A percentile compares a stretch with the other conserved stretches of the same genome.
Conservation (phyloP, 768 basidiomycete genomes). For the Leccinum obscurum region DNA sequence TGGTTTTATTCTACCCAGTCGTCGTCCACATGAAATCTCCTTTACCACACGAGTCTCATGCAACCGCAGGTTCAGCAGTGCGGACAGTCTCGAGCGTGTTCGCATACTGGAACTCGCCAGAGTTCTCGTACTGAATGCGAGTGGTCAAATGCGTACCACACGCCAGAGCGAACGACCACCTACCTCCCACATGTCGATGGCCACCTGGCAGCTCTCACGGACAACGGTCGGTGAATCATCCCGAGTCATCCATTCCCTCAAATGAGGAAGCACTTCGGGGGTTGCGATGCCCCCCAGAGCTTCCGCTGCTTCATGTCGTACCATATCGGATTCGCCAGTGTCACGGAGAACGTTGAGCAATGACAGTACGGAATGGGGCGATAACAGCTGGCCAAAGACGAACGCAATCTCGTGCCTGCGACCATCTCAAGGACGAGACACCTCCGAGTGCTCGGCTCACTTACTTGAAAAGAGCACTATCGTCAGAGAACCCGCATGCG, state of each 20-base stretch:
- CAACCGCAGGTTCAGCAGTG: conserved; percentile 10
- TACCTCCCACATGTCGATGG: conserved; percentile 97
- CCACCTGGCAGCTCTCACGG: conserved; percentile 93
- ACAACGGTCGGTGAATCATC: conserved; percentile 87
- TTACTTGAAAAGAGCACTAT: conserved; percentile 91
- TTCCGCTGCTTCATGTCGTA: conserved; percentile 97
- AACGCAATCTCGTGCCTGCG: conserved; percentile 96
- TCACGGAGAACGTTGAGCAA: conserved; percentile 78
- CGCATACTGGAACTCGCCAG: conserved; percentile 79
- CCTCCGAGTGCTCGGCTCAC: conserved; percentile 22
- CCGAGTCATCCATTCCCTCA: conserved; percentile 81
- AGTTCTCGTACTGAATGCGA: conserved; percentile 68
- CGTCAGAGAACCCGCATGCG: conserved; percentile 86
- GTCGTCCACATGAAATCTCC: not conserved
- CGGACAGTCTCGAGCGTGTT: conserved; percentile 40
- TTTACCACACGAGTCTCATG: conserved; percentile 10
- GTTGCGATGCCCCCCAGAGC: conserved; percentile 97
- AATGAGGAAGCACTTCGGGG: conserved; percentile 83
- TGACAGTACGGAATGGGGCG: conserved; percentile 83
- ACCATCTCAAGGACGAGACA: not conserved
- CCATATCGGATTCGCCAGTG: conserved; percentile 85
- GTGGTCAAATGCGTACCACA: conserved; percentile 1
- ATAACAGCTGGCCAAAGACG: conserved; percentile 94
- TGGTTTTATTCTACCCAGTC: not conserved
- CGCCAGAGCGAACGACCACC: conserved; percentile 20